A percentile compares a stretch with the other conserved stretches of the same genome.
Conservation (phyloP, 2,329 filamentous ascomycete genomes). For the Magnaporthiopsis incrustans region DNA sequence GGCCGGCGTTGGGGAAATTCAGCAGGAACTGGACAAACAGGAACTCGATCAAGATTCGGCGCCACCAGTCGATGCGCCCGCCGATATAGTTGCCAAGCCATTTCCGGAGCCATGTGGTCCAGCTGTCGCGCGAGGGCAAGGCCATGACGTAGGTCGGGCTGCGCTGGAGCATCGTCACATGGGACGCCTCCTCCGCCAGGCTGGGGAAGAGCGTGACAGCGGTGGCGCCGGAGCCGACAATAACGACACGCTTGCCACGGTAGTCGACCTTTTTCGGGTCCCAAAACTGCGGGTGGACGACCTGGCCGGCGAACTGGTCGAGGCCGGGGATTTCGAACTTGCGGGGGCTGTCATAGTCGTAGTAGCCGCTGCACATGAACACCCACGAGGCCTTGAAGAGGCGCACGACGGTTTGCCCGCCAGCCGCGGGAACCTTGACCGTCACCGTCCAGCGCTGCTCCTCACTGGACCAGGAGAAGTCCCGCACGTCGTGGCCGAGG, state of each 20-base stretch:
- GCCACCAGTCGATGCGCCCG: slow-evolving; percentile 39
- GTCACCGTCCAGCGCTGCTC: slow-evolving; percentile 48
- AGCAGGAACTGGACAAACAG: slow-evolving; percentile 42
- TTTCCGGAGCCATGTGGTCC: slow-evolving; percentile 29
- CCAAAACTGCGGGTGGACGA: slow-evolving; percentile 57
- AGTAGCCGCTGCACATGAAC: slow-evolving; percentile 59
- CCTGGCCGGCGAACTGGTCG: slow-evolving; percentile 45
- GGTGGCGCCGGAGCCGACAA: slow-evolving; percentile 74
- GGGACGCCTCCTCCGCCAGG: slow-evolving; percentile 53
- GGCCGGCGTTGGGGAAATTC: slow-evolving; percentile 41
- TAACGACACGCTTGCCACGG: slow-evolving; percentile 56
- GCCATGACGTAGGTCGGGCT: slow-evolving; percentile 63
- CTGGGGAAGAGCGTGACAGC: slow-evolving; percentile 69
- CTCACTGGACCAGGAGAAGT: slow-evolving; percentile 44
- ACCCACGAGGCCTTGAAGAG: slow-evolving; percentile 42
- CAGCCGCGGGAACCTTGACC: slow-evolving; percentile 27
- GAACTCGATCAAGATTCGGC: slow-evolving; percentile 36
- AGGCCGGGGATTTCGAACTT: slow-evolving; percentile 56
- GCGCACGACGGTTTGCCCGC: slow-evolving; percentile 9
- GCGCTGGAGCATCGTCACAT: slow-evolving; percentile 74
- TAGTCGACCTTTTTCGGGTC: slow-evolving; percentile 56
- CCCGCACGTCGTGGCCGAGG: slow-evolving; percentile 39
- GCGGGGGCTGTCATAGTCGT: slow-evolving; percentile 58
- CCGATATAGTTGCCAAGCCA: slow-evolving; percentile 40
- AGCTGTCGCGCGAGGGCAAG: slow-evolving; percentile 32